phyloP scores from a whole-genome alignment of 805 yeast genomes.

The Cyberlindnera galapagoensis region DNA sequence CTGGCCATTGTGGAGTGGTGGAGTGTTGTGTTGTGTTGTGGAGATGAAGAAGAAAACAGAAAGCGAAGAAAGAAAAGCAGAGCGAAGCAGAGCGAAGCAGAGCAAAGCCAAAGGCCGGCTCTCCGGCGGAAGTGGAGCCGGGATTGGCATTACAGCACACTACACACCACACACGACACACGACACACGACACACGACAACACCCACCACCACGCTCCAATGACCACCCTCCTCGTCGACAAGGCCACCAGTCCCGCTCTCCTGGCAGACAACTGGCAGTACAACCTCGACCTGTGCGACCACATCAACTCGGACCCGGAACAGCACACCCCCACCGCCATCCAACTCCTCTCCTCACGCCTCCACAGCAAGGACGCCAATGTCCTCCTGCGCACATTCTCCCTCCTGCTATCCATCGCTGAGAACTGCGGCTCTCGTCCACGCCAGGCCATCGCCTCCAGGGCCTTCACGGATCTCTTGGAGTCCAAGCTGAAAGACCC shows the following conservation, averaged over 20 bases:
- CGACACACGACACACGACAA: too few species aligned
- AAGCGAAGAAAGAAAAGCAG: too few species aligned
- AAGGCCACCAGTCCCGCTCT: slow-evolving; percentile 62
- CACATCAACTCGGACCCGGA: slow-evolving; percentile 56
- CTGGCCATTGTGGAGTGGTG: slow-evolving; percentile 1
- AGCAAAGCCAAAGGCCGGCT: too few species aligned
- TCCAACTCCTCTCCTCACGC: slow-evolving; percentile 39
- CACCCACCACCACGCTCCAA: too few species aligned
- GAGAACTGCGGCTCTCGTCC: slow-evolving; percentile 73
- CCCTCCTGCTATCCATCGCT: slow-evolving; percentile 53
- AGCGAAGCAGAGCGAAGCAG: too few species aligned
- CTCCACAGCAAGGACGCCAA: slow-evolving; percentile 54
- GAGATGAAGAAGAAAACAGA: neutral
- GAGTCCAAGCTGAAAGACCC: slow-evolving; percentile 45
- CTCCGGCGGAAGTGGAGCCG: too few species aligned
- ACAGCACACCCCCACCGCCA: slow-evolving; percentile 31
- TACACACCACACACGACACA: too few species aligned
- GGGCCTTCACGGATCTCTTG: slow-evolving; percentile 42
- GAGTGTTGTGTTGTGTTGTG: neutral
- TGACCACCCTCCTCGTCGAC: too few species aligned
- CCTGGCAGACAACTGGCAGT: slow-evolving; percentile 63
- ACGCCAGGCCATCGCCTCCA: slow-evolving; percentile 56
- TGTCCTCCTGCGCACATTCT: slow-evolving; percentile 51
- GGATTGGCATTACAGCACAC: too few species aligned
- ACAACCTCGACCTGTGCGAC: slow-evolving; percentile 61